These are phyloP conservation scores for Hypoxylon crocopeplum DNA, from an alignment of 495 filamentous ascomycete genomes.

Conservation along the genomic window DNA sequence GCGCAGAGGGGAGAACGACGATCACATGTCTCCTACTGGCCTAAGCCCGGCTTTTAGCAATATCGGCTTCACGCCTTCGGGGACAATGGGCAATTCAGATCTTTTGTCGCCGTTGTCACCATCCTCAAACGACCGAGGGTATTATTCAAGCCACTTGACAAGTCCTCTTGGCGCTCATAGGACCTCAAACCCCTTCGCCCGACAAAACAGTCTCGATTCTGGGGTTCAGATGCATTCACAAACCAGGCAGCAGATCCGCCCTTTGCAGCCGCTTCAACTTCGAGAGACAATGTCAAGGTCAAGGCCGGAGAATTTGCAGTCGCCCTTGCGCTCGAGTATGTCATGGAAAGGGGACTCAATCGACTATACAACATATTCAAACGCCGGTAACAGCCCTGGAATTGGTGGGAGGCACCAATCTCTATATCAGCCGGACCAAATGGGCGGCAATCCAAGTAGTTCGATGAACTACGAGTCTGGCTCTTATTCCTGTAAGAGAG, in stretches of 20 bases:
- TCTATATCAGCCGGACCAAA: conserved; percentile 49
- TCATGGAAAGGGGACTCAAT: conserved; percentile 67
- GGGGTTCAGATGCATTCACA: conserved; percentile 55
- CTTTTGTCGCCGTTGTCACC: conserved; percentile 62
- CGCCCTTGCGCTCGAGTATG: conserved; percentile 65
- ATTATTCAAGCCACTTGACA: conserved; percentile 58
- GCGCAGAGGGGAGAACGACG: conserved; percentile 60
- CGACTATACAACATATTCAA: conserved; percentile 58
- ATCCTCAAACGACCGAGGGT: conserved; percentile 57
- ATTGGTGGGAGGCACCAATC: conserved; percentile 52
- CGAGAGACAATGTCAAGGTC: conserved; percentile 66
- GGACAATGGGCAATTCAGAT: conserved; percentile 54
- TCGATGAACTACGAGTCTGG: conserved; percentile 56
- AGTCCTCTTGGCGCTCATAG: conserved; percentile 56
- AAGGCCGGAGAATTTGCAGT: conserved; percentile 63
- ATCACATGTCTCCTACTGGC: conserved; percentile 66
- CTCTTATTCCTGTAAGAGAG: conserved; percentile 58
- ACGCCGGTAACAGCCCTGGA: conserved; percentile 50
- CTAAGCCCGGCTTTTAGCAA: conserved; percentile 67
- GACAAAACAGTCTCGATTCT: conserved; percentile 56
- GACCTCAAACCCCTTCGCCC: conserved; percentile 62
- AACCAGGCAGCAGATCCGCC: conserved; percentile 53
- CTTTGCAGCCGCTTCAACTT: conserved; percentile 64
- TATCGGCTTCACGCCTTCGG: conserved; percentile 63
- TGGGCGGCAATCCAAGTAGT: conserved; percentile 45